These are phyloP conservation scores for Phytopythium helicoides DNA, from an alignment of 352 stramenopile species.

Conservation along the genomic window DNA sequence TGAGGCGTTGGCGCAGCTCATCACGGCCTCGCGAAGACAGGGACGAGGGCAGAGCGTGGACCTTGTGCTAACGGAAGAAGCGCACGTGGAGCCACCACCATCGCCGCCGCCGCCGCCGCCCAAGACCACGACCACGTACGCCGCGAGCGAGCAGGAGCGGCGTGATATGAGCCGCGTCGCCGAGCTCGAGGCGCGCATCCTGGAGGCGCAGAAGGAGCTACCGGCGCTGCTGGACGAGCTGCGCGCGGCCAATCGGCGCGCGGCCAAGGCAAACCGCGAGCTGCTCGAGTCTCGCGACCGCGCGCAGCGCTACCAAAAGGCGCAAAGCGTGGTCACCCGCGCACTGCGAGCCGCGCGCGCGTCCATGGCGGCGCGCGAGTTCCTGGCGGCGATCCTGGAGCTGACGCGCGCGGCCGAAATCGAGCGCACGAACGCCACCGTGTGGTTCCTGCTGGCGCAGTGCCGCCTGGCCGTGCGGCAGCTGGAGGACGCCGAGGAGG, in stretches of 20 bases:
- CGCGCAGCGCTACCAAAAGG: constrained; percentile 45
- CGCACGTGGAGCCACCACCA: no score
- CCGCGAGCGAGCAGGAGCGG: constrained; percentile 28
- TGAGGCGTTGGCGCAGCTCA: constrained; percentile 21
- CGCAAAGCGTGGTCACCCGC: constrained; percentile 37
- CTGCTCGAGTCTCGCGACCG: constrained; percentile 35
- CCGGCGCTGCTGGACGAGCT: constrained; percentile 40
- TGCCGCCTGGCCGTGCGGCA: constrained; percentile 50
- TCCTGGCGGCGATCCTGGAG: constrained; percentile 60
- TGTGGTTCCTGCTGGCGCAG: constrained; percentile 58
- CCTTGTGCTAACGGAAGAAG: constrained; percentile 1
- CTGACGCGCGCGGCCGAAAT: constrained; percentile 41
- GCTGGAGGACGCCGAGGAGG: constrained; percentile 42
- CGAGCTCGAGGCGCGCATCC: constrained; percentile 38
- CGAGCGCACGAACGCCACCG: constrained; percentile 42
- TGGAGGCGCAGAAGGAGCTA: constrained; percentile 49
- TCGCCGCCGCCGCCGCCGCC: background rate
- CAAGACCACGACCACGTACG: constrained; percentile 25
- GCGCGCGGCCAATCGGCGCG: constrained; percentile 28
- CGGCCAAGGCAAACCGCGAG: constrained; percentile 25
- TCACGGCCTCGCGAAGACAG: constrained; percentile 20
- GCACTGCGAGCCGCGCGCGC: constrained; percentile 30
- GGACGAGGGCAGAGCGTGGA: background rate
- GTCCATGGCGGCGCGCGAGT: constrained; percentile 52
- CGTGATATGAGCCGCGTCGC: constrained; percentile 40